Percentiles rank a stretch among this genome's conserved stretches.
Evolutionary conservation across 371 early-diverging fungal species (phyloP).

Genomic region (Mucor mucedo): DNA sequence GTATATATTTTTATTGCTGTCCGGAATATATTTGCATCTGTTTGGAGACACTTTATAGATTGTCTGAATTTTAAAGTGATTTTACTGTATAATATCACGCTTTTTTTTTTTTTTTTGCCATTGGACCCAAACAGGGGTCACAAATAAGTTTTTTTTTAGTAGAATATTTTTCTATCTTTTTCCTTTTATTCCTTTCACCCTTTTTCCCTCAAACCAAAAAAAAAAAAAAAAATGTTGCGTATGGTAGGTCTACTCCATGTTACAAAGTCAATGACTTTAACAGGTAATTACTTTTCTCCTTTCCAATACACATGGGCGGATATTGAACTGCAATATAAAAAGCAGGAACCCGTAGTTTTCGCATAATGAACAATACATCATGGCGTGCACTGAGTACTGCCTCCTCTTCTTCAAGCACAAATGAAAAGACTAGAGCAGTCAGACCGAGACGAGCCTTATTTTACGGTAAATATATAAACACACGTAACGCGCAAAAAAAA

Average conservation of each 20-base stretch:
- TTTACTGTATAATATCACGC: background rate
- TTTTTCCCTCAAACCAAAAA: too few relatives aligned
- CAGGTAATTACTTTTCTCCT: background rate
- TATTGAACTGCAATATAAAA: slow-evolving; percentile 4
- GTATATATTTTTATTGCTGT: too few relatives aligned
- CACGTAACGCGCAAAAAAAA: background rate
- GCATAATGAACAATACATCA: slow-evolving; percentile 5
- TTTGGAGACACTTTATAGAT: too few relatives aligned
- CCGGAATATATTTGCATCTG: too few relatives aligned
- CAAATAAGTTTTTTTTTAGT: background rate
- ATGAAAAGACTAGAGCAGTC: slow-evolving; percentile 4
- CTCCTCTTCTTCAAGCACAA: background rate
- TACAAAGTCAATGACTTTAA: background rate
- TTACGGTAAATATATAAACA: slow-evolving; percentile 47
- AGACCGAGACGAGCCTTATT: slow-evolving; percentile 51
- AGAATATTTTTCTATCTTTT: background rate
- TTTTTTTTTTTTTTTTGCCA: background rate
- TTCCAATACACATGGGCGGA: background rate
- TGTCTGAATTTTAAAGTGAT: too few relatives aligned
- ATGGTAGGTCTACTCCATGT: background rate
- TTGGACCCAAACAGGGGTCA: background rate
- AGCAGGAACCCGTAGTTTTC: slow-evolving; percentile 9
- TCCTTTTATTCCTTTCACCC: background rate
- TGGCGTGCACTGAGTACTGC: slow-evolving; percentile 22
- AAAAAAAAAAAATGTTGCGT: background rate